Evolutionary conservation across 2,329 filamentous ascomycete species (phyloP).

Genomic region (Fusarium redolens): DNA sequence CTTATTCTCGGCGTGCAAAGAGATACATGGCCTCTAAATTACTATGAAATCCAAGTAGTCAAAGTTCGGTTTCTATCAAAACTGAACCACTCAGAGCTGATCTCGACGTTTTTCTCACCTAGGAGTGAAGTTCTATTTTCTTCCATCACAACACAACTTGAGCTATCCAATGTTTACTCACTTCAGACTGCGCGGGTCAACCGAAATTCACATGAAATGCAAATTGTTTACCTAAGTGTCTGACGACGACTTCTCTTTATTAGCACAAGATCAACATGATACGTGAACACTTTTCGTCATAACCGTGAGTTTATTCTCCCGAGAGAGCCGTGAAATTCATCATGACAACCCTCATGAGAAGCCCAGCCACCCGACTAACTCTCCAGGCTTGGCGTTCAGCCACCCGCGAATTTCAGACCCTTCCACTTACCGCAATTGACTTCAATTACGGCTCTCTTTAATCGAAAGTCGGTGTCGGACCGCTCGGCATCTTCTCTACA

Average conservation of each 20-base stretch:
- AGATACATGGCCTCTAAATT: neutral
- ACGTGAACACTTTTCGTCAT: conserved; percentile 4
- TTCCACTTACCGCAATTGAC: neutral
- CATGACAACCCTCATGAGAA: conserved; percentile 26
- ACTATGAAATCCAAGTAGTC: neutral
- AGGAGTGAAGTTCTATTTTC: neutral
- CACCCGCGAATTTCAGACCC: conserved; percentile 11
- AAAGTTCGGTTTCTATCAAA: neutral
- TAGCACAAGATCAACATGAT: conserved; percentile 7
- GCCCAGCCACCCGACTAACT: conserved; percentile 32
- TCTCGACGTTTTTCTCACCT: neutral
- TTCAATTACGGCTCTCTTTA: neutral
- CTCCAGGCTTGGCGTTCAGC: conserved; percentile 19
- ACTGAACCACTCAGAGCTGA: neutral
- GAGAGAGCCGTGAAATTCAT: conserved; percentile 21
- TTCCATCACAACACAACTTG: neutral
- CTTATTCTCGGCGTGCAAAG: neutral
- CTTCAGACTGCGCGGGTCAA: neutral
- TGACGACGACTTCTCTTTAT: neutral
- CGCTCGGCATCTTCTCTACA: neutral
- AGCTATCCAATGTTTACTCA: neutral
- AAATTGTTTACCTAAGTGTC: neutral
- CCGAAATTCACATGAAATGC: neutral
- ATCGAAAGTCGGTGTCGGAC: neutral
- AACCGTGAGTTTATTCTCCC: conserved; percentile 14